Conservation (phyloP, 2,329 filamentous ascomycete genomes). For the Phialemonium atrogriseum region DNA sequence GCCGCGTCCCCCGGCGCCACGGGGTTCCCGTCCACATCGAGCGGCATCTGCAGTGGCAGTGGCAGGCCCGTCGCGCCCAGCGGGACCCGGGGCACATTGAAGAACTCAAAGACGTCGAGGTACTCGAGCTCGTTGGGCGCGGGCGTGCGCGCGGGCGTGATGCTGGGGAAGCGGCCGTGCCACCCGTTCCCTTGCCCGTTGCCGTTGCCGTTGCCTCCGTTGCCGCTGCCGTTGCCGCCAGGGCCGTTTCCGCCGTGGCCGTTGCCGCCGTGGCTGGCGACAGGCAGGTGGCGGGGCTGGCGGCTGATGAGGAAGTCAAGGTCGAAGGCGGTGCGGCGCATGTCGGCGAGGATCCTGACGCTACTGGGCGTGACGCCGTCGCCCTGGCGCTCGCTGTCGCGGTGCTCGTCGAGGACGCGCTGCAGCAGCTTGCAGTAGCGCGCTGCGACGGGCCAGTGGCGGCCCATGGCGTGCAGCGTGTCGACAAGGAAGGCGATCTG, state of each 20-base stretch:
- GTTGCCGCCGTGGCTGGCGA: constrained; percentile 13
- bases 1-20: constrained; percentile 8
- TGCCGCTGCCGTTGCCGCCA: constrained; percentile 7
- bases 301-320: constrained; percentile 82
- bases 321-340: constrained; percentile 85
- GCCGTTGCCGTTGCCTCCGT: constrained; percentile 5
- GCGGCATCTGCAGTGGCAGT: constrained; percentile 1
- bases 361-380: constrained; percentile 72
- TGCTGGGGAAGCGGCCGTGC: constrained; percentile 39
- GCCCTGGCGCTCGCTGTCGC: constrained; percentile 66
- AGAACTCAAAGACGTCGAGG: constrained; percentile 88
- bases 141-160: constrained; percentile 58
- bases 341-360: constrained; percentile 81
- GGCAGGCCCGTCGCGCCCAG: constrained; percentile 30
- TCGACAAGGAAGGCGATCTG: constrained; percentile 78
- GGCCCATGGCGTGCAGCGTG: constrained; percentile 70
- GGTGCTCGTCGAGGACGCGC: constrained; percentile 78
- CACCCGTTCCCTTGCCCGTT: constrained; percentile 12
- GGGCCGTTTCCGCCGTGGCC: constrained; percentile 2
- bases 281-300: constrained; percentile 51
- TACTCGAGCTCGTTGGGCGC: constrained; percentile 82
- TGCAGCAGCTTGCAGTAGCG: constrained; percentile 74
- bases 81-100: constrained; percentile 75
- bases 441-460: constrained; percentile 77
- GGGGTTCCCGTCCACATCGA: constrained; percentile 9